A percentile compares a stretch with the other conserved stretches of the same genome.
Conservation (phyloP, 2,329 filamentous ascomycete species). For the Lecanoromycetidae sp. region DNA sequence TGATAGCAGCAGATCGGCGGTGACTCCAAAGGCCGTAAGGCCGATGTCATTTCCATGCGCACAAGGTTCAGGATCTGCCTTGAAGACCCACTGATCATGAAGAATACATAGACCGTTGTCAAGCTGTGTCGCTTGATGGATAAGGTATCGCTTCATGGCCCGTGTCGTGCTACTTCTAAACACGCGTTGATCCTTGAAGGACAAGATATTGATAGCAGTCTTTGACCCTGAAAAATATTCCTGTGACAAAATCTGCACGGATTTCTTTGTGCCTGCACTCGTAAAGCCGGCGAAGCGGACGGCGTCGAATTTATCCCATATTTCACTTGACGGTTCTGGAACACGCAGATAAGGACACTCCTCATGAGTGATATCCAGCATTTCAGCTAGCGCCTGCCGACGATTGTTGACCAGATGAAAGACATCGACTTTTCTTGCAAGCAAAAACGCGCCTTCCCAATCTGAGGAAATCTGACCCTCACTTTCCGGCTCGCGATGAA, state of each 20-base stretch:
- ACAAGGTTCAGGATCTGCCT: background rate
- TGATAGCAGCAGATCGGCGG: conserved; percentile 1
- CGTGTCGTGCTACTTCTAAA: background rate
- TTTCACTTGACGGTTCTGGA: background rate
- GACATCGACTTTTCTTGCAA: background rate
- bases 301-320: conserved; percentile 1
- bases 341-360: conserved; percentile 1
- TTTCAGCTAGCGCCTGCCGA: background rate
- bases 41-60: background rate
- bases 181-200: conserved; percentile 8
- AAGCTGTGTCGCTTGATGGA: conserved; percentile 7
- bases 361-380: conserved; percentile 3
- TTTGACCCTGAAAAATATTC: conserved; percentile 3
- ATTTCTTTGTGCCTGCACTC: background rate
- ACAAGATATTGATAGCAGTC: background rate
- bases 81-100: conserved; percentile 11
- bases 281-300: conserved; percentile 3
- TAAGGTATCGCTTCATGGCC: background rate
- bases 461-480: background rate
- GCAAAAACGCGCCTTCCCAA: conserved; percentile 3
- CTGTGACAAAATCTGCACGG: conserved; percentile 2
- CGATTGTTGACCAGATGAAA: conserved; percentile 2
- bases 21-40: conserved; percentile 4
- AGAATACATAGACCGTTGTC: conserved; percentile 2
- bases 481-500: background rate